phyloP scores from a whole-genome alignment of 139 green algal genomes.

The Medakamo hakoo region DNA sequence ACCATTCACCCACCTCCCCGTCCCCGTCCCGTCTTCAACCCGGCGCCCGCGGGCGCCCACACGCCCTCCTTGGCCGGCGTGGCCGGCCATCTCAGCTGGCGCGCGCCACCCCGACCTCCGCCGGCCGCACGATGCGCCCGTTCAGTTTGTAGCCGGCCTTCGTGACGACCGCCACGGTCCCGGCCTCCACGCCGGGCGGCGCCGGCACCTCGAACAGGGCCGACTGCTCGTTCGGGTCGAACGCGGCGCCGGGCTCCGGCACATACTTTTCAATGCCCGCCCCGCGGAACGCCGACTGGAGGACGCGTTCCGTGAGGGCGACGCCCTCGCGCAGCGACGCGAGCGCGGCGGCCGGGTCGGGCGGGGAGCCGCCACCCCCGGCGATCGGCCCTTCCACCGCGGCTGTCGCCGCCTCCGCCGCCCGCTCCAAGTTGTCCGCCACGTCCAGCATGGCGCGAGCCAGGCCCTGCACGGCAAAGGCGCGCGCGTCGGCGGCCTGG shows the following conservation, averaged over 20 bases:
- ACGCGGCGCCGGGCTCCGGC: constrained; percentile 1
- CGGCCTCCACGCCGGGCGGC: constrained; percentile 36
- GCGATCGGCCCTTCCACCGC: constrained; percentile 24
- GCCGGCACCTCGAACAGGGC: neutral
- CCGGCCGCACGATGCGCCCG: constrained; percentile 57
- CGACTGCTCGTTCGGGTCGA: neutral
- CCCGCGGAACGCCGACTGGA: neutral
- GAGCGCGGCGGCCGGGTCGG: constrained; percentile 38
- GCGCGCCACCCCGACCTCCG: constrained; percentile 66
- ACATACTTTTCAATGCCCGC: constrained; percentile 58
- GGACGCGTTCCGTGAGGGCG: constrained; percentile 47
- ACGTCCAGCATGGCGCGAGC: constrained; percentile 79
- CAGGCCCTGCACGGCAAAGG: constrained; percentile 77
- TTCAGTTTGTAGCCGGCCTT: constrained; percentile 81
- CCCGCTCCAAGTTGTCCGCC: constrained; percentile 84
- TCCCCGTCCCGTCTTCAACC: too few relatives aligned
- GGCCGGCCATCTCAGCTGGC: constrained; percentile 11
- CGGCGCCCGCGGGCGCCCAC: too few relatives aligned
- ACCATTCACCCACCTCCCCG: too few relatives aligned
- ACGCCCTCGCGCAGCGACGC: constrained; percentile 65
- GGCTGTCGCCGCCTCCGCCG: constrained; percentile 45
- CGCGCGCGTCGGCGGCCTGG: constrained; percentile 44
- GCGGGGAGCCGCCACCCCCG: constrained; percentile 14
- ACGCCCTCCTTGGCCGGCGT: too few relatives aligned
- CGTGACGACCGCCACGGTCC: constrained; percentile 57